Percentiles rank a stretch among this genome's conserved stretches.
These are phyloP conservation scores for Sarcodon aspratus DNA, from an alignment of 768 basidiomycete species.

Conservation along the genomic window DNA sequence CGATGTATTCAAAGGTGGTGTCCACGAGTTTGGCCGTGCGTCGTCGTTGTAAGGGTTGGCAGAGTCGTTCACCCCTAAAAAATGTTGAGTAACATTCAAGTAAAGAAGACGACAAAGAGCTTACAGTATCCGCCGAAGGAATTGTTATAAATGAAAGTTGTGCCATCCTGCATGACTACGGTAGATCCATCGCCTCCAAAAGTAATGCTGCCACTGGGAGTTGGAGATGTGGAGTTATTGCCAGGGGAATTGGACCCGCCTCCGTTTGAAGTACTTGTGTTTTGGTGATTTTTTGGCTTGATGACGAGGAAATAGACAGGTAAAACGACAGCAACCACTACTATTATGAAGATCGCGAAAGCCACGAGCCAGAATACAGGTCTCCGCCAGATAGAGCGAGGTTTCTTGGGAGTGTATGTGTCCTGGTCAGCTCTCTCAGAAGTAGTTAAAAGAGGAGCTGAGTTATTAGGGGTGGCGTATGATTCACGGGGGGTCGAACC, in stretches of 20 bases:
- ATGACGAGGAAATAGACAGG: constrained; percentile 14
- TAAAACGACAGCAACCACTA: constrained; percentile 14
- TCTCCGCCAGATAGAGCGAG: constrained; percentile 10
- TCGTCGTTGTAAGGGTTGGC: constrained; percentile 67
- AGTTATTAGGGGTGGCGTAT: background rate
- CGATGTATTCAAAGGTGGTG: constrained; percentile 64
- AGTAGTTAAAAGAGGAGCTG: background rate
- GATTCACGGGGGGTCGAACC: background rate
- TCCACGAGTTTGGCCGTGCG: constrained; percentile 72
- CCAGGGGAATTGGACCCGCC: constrained; percentile 1
- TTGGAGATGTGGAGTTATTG: constrained; percentile 8
- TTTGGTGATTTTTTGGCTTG: constrained; percentile 5
- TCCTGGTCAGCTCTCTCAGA: background rate
- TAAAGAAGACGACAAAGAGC: constrained; percentile 11
- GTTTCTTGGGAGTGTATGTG: background rate
- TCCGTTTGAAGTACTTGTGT: background rate
- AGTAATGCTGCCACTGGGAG: constrained; percentile 16
- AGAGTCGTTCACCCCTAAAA: constrained; percentile 54
- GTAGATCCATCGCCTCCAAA: constrained; percentile 61
- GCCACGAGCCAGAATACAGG: constrained; percentile 10
- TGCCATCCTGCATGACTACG: constrained; percentile 50
- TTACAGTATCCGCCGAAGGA: constrained; percentile 63
- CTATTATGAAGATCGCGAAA: constrained; percentile 9
- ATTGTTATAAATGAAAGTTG: constrained; percentile 68
- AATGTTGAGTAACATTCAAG: background rate